These are phyloP conservation scores for Neurospora sp. DNA, from an alignment of 495 filamentous ascomycete genomes.

Conservation along the genomic window DNA sequence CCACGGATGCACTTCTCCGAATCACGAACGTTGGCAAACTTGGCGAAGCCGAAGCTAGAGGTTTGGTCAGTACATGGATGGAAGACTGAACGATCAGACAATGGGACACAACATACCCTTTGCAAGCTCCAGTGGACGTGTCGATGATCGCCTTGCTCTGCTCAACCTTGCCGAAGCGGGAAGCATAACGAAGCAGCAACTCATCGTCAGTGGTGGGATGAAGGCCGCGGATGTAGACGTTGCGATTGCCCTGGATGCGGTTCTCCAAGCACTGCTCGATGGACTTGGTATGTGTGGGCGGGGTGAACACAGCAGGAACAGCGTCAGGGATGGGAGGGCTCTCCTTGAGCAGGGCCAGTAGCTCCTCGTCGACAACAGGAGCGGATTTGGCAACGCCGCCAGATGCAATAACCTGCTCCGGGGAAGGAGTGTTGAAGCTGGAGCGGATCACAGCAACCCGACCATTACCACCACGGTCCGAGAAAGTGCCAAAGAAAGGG, in stretches of 20 bases:
- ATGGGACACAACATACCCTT: constrained; percentile 55
- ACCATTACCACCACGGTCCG: constrained; percentile 39
- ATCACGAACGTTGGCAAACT: constrained; percentile 76
- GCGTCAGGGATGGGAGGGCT: constrained; percentile 80
- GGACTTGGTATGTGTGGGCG: constrained; percentile 62
- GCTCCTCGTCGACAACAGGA: constrained; percentile 45
- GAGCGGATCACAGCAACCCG: constrained; percentile 51
- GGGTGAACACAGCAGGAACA: constrained; percentile 75
- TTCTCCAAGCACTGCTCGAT: constrained; percentile 89
- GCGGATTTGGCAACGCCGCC: constrained; percentile 33
- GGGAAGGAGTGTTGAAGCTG: constrained; percentile 52
- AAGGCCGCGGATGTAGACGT: constrained; percentile 95
- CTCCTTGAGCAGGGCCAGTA: constrained; percentile 61
- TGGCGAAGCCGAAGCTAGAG: constrained; percentile 86
- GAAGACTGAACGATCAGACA: not conserved
- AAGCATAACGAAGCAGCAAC: constrained; percentile 69
- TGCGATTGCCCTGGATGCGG: constrained; percentile 70
- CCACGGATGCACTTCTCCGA: constrained; percentile 93
- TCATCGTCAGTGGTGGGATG: constrained; percentile 92
- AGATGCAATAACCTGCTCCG: constrained; percentile 43
- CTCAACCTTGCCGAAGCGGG: constrained; percentile 80
- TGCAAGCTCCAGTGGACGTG: constrained; percentile 78
- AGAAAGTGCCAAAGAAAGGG: constrained; percentile 46
- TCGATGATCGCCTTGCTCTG: constrained; percentile 98
- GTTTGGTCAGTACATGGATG: constrained; percentile 12